A percentile compares a stretch with the other conserved stretches of the same genome.
Evolutionary conservation across 1,139 yeast genomes (phyloP).

Genomic region (Ogataea hybrid): DNA sequence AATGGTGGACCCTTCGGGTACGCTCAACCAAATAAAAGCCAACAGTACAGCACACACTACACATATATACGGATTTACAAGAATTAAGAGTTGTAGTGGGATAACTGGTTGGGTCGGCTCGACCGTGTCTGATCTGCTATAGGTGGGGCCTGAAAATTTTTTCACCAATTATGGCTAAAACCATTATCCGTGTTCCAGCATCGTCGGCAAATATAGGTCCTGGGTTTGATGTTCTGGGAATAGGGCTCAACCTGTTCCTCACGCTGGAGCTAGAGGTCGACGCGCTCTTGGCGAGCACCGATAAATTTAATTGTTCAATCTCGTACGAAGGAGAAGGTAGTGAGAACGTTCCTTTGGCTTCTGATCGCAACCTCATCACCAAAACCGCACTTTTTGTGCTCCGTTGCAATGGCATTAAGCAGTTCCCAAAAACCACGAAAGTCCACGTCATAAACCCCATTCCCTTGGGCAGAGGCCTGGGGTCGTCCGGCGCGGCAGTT

Average conservation of each 20-base stretch:
- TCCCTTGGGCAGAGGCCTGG: slow-evolving; percentile 94
- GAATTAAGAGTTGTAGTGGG: too few species aligned
- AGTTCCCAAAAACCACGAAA: slow-evolving; percentile 83
- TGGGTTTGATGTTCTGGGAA: slow-evolving; percentile 94
- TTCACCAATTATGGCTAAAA: slow-evolving; percentile 34
- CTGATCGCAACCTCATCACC: slow-evolving; percentile 82
- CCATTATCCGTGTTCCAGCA: slow-evolving; percentile 81
- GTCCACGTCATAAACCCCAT: slow-evolving; percentile 85
- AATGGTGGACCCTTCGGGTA: neutral
- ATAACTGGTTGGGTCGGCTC: too few species aligned
- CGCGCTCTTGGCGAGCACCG: slow-evolving; percentile 47
- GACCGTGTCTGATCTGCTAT: too few species aligned
- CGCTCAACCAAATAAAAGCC: too few species aligned
- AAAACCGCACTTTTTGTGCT: slow-evolving; percentile 89
- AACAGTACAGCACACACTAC: too few species aligned
- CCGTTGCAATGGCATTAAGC: slow-evolving; percentile 70
- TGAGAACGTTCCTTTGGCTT: slow-evolving; percentile 70
- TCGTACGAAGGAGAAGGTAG: slow-evolving; percentile 71
- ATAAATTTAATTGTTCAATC: slow-evolving; percentile 68
- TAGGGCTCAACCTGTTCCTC: slow-evolving; percentile 74
- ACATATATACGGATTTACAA: too few species aligned
- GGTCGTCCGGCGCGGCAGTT: slow-evolving; percentile 98
- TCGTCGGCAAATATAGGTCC: slow-evolving; percentile 98
- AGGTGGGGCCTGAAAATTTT: slow-evolving; percentile 5
- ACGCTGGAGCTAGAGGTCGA: slow-evolving; percentile 69